Evolutionary conservation across 1,284 basidiomycete genomes (phyloP), one percentile per base, ranked within the genome.

Genomic region (Cutaneotrichosporon sp.): DNA sequence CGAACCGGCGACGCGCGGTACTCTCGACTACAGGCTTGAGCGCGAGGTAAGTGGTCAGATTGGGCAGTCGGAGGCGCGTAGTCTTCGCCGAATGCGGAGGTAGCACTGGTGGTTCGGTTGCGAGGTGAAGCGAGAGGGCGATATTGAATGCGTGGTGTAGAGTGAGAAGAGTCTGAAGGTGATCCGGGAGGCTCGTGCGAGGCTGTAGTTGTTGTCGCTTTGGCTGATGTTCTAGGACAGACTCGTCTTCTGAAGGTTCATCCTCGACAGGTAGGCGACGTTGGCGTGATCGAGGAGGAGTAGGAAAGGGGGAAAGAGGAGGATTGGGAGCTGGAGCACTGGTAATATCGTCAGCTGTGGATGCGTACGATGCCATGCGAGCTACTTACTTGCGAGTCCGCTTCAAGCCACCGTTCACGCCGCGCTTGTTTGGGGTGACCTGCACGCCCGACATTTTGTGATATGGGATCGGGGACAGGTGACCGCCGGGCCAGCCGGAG

Each of bases 91-190:
- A 51, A 39, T 72, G 67, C 9, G 72, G 71, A 2, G 74, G 73
- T 5, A 76, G 63, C 26, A 75, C 64, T 0, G 75, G 75, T 0
- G 74, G 74, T 38, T 75, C 63, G 2, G 67, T 67, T 4, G 75
- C 75, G 43, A 76, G 64, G 49, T 74, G 68, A 4, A 75, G 60
- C 3, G 71, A 67, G 14, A 76, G 61, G 3, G 72, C 70, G 25
- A 76, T 63, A 49, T 72, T 72, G 60, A 76, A 70, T 4, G 74
- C 67, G 14, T 63, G 61, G 54, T 76, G 74, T 0, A 75, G 61
- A 5, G 61, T 57, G 11, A 75, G 54, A 6, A 76, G 63, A 11
- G 65, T 68, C 41, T 71, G 62, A 8, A 75, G 65, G 49, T 74
- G 70, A 1, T 60, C 54, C 6, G 75, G 75, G 2, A 75, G 66